These are phyloP conservation scores for Phytophthora ohioensis DNA, from an alignment of 352 stramenopile genomes.

Conservation along the genomic window DNA sequence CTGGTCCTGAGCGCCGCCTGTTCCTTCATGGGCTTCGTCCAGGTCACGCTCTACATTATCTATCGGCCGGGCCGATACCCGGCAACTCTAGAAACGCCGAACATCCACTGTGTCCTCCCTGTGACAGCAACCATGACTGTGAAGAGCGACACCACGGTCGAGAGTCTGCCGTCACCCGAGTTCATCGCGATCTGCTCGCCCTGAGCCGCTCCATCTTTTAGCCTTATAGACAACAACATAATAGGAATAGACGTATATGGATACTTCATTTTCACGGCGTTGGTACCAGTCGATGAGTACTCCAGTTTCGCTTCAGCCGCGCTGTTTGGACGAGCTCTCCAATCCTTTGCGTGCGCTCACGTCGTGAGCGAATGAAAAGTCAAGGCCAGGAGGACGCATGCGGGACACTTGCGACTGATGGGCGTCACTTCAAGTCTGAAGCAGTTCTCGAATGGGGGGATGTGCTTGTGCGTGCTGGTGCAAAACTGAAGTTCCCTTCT, in stretches of 20 bases:
- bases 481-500: slow-evolving; percentile 30
- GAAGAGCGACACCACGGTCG: slow-evolving; percentile 28
- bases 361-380: slow-evolving; percentile 9
- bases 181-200: slow-evolving; percentile 30
- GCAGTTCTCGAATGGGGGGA: background rate
- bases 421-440: slow-evolving; percentile 13
- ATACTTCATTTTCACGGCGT: no score
- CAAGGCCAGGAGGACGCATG: slow-evolving; percentile 8
- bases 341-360: slow-evolving; percentile 26
- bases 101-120: slow-evolving; percentile 20
- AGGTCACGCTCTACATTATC: slow-evolving; percentile 38
- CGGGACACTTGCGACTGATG: slow-evolving; percentile 1
- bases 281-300: no score
- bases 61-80: slow-evolving; percentile 32
- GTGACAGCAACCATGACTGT: slow-evolving; percentile 7
- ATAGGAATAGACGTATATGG: no score
- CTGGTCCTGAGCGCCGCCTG: slow-evolving; percentile 25
- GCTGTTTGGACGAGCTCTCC: slow-evolving; percentile 16
- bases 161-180: slow-evolving; percentile 27
- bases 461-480: slow-evolving; percentile 10
- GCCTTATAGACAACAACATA: slow-evolving; percentile 1
- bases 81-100: background rate
- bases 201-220: slow-evolving; percentile 7
- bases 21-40: slow-evolving; percentile 26
- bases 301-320: slow-evolving; percentile 5